Evolutionary conservation across 495 filamentous ascomycete genomes (phyloP).

Genomic region (Aspergillus nidulans): DNA sequence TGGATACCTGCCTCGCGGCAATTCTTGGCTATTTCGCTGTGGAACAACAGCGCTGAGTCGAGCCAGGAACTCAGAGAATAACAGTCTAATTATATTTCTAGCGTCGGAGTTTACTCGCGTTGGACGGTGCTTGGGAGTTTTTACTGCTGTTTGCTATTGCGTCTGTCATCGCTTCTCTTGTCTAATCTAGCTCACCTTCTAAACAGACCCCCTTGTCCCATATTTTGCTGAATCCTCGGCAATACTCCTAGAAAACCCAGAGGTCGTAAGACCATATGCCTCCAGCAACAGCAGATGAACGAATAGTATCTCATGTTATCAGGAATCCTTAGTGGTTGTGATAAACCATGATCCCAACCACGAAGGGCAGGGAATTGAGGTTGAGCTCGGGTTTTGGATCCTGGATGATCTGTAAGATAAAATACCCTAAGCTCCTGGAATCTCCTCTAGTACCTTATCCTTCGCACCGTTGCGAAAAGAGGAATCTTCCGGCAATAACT

Average conservation of each 20-base stretch:
- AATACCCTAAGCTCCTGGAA: not conserved
- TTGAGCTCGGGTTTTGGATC: not conserved
- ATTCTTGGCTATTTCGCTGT: slow-evolving; percentile 16
- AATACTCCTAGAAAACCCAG: not conserved
- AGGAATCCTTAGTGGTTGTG: not conserved
- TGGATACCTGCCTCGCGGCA: slow-evolving; percentile 40
- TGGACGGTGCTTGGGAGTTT: slow-evolving; percentile 5
- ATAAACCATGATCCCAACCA: not conserved
- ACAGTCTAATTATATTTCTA: slow-evolving; percentile 19
- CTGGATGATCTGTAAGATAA: not conserved
- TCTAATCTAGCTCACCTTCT: not conserved
- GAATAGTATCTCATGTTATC: not conserved
- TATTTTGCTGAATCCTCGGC: not conserved
- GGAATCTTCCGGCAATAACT: not conserved
- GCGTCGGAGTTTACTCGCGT: slow-evolving; percentile 18
- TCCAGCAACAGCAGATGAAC: not conserved
- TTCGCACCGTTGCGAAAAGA: not conserved
- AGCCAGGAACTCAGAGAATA: slow-evolving; percentile 9
- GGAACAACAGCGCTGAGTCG: slow-evolving; percentile 5
- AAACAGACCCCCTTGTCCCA: slow-evolving; percentile 1
- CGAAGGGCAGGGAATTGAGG: not conserved
- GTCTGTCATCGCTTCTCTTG: slow-evolving; percentile 3
- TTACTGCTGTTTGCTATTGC: not conserved
- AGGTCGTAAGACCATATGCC: not conserved
- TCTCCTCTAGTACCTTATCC: not conserved